Percentiles rank a stretch among this genome's conserved stretches.
Evolutionary conservation across 345 rosid genomes (phyloP).

Genomic region (Cardamine chenopodiifolia): DNA sequence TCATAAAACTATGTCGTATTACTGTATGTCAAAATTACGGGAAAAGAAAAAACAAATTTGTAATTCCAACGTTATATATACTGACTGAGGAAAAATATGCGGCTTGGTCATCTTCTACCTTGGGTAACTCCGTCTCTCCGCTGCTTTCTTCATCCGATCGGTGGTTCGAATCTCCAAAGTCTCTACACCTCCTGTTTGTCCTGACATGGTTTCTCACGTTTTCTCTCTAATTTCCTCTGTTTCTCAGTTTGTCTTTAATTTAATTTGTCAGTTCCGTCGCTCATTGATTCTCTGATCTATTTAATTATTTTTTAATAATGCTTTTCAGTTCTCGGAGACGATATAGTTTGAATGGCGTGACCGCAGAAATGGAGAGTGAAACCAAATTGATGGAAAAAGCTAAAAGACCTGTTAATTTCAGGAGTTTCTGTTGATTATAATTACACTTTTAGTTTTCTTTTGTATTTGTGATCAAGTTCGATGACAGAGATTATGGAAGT

Average conservation of each 20-base stretch:
- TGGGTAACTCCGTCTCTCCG: conserved; percentile 36
- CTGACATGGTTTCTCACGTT: neutral
- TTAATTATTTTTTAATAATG: neutral
- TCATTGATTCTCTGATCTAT: neutral
- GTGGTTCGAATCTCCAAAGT: conserved; percentile 2
- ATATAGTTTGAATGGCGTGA: conserved; percentile 15
- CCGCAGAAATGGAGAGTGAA: conserved; percentile 49
- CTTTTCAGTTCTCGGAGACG: conserved; percentile 33
- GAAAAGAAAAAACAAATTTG: neutral
- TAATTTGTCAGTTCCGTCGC: neutral
- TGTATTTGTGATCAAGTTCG: conserved; percentile 44
- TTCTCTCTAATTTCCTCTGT: conserved; percentile 6
- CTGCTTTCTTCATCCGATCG: conserved; percentile 28
- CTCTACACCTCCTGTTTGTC: neutral
- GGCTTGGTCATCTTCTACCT: conserved; percentile 21
- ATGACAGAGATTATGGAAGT: conserved; percentile 75
- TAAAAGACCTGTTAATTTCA: conserved; percentile 47
- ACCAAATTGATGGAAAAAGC: conserved; percentile 35
- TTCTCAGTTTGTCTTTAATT: neutral
- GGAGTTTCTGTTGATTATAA: conserved; percentile 53
- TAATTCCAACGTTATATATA: conserved; percentile 1
- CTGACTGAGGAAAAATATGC: conserved; percentile 11
- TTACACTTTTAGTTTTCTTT: neutral
- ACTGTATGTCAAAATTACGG: neutral
- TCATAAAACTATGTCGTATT: conserved; percentile 10